Conservation (phyloP, 371 early-diverging fungal genomes). For the Gilbertella persicaria region DNA sequence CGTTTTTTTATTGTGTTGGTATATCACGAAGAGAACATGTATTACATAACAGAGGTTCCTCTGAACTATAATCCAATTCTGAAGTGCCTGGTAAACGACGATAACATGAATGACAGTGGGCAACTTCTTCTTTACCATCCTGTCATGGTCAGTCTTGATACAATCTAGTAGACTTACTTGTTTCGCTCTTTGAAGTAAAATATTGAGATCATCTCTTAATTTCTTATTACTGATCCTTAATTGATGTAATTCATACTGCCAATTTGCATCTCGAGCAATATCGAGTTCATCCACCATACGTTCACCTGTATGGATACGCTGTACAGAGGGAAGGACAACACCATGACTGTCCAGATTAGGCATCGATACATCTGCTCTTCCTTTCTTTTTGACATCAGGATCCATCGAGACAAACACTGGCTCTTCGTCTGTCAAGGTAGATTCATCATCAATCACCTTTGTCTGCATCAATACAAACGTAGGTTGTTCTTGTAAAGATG, state of each 20-base stretch:
- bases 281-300: constrained; percentile 43
- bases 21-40: constrained; percentile 17
- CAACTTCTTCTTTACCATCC: constrained; percentile 17
- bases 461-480: constrained; percentile 50
- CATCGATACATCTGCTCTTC: constrained; percentile 19
- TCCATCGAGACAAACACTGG: constrained; percentile 30
- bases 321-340: neutral
- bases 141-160: no score
- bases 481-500: constrained; percentile 19
- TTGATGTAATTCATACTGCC: constrained; percentile 58
- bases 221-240: constrained; percentile 44
- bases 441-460: constrained; percentile 23
- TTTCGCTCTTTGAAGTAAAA: constrained; percentile 20
- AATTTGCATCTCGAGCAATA: constrained; percentile 32
- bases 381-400: constrained; percentile 31
- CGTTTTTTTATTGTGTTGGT: neutral
- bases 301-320: constrained; percentile 10
- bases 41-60: constrained; percentile 24
- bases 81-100: constrained; percentile 24
- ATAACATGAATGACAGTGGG: constrained; percentile 16
- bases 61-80: constrained; percentile 15
- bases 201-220: constrained; percentile 34
- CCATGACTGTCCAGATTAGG: constrained; percentile 7
- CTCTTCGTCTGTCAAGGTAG: constrained; percentile 13
- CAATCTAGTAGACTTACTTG: no score